A percentile compares a stretch with the other conserved stretches of the same genome.
Conservation (phyloP, 1,139 yeast species). For the Debaryomyces nepalensis region DNA sequence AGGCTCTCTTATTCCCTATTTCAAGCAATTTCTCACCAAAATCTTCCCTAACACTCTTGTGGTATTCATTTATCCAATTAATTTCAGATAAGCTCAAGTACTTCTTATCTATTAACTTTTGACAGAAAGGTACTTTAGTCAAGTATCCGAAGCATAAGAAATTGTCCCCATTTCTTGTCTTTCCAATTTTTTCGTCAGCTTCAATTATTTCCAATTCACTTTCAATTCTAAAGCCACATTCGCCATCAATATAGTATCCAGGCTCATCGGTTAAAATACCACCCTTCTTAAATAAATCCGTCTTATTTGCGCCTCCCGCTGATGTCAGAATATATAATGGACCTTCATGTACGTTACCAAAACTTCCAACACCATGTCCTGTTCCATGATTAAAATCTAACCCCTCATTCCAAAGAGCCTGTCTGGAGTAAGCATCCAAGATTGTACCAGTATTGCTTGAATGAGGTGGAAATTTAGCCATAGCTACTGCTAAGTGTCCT, state of each 20-base stretch:
- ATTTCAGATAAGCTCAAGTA: constrained; percentile 45
- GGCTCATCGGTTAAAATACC: constrained; percentile 61
- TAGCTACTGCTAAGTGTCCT: constrained; percentile 60
- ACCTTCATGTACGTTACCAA: constrained; percentile 60
- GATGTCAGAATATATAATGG: constrained; percentile 54
- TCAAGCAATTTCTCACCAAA: constrained; percentile 39
- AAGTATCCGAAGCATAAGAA: constrained; percentile 53
- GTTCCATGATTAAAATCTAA: constrained; percentile 61
- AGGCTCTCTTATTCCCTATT: constrained; percentile 45
- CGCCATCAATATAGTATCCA: constrained; percentile 57
- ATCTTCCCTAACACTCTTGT: constrained; percentile 41
- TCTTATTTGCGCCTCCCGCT: constrained; percentile 37
- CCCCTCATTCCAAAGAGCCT: constrained; percentile 58
- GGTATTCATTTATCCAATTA: constrained; percentile 57
- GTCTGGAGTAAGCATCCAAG: constrained; percentile 55
- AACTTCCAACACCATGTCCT: constrained; percentile 64
- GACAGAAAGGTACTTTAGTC: constrained; percentile 60
- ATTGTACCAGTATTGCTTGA: constrained; percentile 45
- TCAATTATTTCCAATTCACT: constrained; percentile 53
- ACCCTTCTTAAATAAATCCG: constrained; percentile 46
- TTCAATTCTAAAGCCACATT: constrained; percentile 58
- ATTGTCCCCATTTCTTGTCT: constrained; percentile 38
- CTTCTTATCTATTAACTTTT: constrained; percentile 45
- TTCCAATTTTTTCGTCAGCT: constrained; percentile 36
- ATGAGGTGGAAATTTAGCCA: constrained; percentile 53